These are phyloP conservation scores for Meyerozyma smithsonii DNA, from an alignment of 1,139 yeast species.

Conservation along the genomic window DNA sequence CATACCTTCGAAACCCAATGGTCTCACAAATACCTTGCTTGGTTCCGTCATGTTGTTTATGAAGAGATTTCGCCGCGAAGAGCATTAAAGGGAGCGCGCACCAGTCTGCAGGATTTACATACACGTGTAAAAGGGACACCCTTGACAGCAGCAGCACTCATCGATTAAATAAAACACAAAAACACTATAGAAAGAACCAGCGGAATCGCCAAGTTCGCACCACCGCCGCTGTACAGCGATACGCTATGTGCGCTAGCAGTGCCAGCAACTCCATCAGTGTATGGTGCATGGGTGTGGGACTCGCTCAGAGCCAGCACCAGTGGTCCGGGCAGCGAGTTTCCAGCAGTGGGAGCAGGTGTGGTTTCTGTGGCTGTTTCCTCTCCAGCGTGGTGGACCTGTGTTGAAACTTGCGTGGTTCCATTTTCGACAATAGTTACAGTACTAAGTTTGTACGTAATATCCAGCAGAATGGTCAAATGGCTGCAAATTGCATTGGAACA, in stretches of 20 bases:
- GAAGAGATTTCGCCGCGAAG: conserved; percentile 1
- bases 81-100: not conserved
- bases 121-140: not conserved
- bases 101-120: not conserved
- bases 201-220: not conserved
- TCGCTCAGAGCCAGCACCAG: not conserved
- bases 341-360: not conserved
- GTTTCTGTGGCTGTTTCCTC: not conserved
- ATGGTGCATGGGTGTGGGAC: not conserved
- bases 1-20: conserved; percentile 31
- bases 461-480: not conserved
- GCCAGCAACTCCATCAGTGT: no score
- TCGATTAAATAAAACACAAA: not conserved
- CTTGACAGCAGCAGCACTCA: not conserved
- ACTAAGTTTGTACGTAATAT: not conserved
- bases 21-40: conserved; percentile 38
- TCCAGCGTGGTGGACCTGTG: no score
- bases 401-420: not conserved
- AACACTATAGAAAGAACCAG: not conserved
- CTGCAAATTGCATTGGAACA: not conserved
- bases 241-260: not conserved
- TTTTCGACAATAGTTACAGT: not conserved
- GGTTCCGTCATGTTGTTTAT: conserved; percentile 20
- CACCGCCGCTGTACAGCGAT: not conserved
- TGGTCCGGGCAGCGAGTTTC: not conserved